phyloP scores from a whole-genome alignment of 192 early-diverging fungal genomes.

The Podila verticillata region DNA sequence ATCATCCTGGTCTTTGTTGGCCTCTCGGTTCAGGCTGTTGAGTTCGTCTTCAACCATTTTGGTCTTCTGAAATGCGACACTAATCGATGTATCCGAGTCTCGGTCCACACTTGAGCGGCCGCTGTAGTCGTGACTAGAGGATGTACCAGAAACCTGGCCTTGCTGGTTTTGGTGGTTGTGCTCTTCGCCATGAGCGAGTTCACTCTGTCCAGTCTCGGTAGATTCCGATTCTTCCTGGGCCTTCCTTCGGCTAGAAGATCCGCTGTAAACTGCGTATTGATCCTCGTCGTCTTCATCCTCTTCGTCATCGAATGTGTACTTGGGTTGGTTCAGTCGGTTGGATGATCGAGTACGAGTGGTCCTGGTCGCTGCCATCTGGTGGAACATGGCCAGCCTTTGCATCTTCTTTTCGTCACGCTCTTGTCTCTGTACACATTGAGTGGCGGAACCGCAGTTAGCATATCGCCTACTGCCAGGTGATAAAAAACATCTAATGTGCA shows the following conservation, averaged over 20 bases:
- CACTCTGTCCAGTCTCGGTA: not conserved
- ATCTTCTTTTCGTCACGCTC: conserved; percentile 30
- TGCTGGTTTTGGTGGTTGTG: not conserved
- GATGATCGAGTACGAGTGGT: conserved; percentile 44
- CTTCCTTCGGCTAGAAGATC: conserved; percentile 27
- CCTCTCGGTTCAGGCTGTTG: not conserved
- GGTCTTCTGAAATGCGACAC: conserved; percentile 27
- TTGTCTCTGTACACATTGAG: conserved; percentile 16
- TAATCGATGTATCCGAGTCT: conserved; percentile 36
- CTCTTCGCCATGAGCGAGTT: not conserved
- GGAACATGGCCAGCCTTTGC: conserved; percentile 23
- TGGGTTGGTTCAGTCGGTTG: conserved; percentile 30
- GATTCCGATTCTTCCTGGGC: not conserved
- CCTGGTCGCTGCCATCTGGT: conserved; percentile 40
- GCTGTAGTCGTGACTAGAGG: not conserved
- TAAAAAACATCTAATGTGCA: not conserved
- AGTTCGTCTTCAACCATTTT: conserved; percentile 2
- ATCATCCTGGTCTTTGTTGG: not conserved
- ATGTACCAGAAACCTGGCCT: not conserved
- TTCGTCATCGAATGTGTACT: conserved; percentile 43
- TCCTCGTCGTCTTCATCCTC: conserved; percentile 42
- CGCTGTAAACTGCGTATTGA: conserved; percentile 22
- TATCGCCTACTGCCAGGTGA: no score
- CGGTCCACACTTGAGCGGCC: conserved; percentile 34
- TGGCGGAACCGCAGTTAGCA: no score